Base-by-base conservation (phyloP, 2,329 filamentous ascomycete species). In the Lachnellula hyalina region DNA sequence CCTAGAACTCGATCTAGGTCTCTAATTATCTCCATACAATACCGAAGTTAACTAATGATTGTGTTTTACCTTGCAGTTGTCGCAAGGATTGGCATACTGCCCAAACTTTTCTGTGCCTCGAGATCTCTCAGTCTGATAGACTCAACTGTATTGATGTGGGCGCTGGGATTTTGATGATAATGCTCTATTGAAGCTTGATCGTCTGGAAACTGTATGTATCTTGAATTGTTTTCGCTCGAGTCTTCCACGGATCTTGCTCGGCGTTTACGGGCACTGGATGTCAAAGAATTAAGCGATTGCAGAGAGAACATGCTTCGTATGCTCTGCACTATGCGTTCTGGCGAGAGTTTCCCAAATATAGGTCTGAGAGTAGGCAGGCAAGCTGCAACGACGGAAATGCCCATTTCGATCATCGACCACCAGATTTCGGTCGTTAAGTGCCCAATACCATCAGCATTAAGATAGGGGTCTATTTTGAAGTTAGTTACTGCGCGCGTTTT, bases 371-470 rank as follows among this genome's bases (percentile, higher is more conserved):
- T 49, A 4, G 47, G 47, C 32, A 49, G 47, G 34, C 47, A 49
- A n/a, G 47, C 47, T 21, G 47, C 47, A 38, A 49, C 47, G 2
- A 49, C 34, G 8, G 47, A 49, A 3, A 49, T 36, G 32, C 47
- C 47, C 47, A 49, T 49, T 49, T 49, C 47, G 17, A 49, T 5
- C 47, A 49, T 49, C 17, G 47, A 49, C 47, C 47, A 49, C 47
- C 47, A 49, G 6, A 49, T 49, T 36, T 49, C 47, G 5, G 47
- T 49, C 36, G 47, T 49, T 17, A 49, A 23, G 19, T 49, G 47
- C 7, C 47, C 47, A 32, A 49, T 49, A 9, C 47, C 47, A 25
- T 49, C 47, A 14, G 47, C 47, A 38, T 49, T 49, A 15, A 36
- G 17, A 19, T 49, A 49, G 3, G 47, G 47, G 35, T 49, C 47